phyloP scores from a whole-genome alignment of 495 filamentous ascomycete species.

The Daldinia decipiens region DNA sequence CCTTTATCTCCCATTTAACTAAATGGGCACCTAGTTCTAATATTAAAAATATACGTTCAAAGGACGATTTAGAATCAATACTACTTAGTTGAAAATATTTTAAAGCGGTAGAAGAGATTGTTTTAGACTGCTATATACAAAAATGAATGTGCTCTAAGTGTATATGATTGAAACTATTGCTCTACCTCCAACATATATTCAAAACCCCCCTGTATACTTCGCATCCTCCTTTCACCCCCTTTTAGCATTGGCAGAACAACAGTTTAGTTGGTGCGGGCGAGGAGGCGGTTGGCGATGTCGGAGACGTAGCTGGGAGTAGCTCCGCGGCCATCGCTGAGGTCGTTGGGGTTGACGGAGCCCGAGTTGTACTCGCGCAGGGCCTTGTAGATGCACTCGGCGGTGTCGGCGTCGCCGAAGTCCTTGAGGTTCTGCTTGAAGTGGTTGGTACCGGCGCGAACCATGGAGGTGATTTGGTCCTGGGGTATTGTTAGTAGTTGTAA shows the following conservation, averaged over 20 bases:
- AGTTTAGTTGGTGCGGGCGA: conserved; percentile 47
- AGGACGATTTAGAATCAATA: no score
- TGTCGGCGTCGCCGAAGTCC: conserved; percentile 46
- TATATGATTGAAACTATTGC: not conserved
- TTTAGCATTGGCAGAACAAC: not conserved
- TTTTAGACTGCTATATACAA: conserved; percentile 23
- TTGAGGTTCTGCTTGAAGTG: conserved; percentile 52
- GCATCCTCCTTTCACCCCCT: not conserved
- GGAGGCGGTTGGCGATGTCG: conserved; percentile 54
- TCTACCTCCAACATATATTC: not conserved
- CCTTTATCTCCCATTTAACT: no score
- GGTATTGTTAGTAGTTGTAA: conserved; percentile 7
- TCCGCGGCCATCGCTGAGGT: conserved; percentile 51
- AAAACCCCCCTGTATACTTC: not conserved
- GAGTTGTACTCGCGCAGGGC: conserved; percentile 57
- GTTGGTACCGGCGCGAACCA: conserved; percentile 52
- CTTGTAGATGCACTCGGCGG: conserved; percentile 52
- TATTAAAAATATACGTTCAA: no score
- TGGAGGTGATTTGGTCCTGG: conserved; percentile 50
- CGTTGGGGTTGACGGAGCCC: conserved; percentile 48
- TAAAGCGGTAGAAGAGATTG: not conserved
- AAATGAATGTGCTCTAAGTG: conserved; percentile 23
- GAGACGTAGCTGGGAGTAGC: conserved; percentile 53
- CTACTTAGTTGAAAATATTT: not conserved
- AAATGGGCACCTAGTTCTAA: no score